A percentile compares a stretch with the other conserved stretches of the same genome.
These are phyloP conservation scores for Stemphylium beticola DNA, from an alignment of 2,329 filamentous ascomycete species.

Conservation along the genomic window DNA sequence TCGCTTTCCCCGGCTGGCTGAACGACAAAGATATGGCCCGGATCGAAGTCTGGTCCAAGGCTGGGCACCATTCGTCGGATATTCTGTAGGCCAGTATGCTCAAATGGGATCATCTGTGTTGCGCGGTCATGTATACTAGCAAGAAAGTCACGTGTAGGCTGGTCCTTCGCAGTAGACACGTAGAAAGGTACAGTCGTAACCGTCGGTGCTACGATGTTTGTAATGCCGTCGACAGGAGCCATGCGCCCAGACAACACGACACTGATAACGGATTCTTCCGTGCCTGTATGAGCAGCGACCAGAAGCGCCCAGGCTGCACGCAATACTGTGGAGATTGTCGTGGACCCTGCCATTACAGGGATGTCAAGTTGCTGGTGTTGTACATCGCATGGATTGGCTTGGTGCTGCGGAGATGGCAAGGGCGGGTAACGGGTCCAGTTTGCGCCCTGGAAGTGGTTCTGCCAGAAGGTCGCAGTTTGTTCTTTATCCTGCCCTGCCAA, in stretches of 20 bases:
- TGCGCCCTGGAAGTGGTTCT: too few species aligned
- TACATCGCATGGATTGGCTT: too few species aligned
- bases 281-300: too few species aligned
- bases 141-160: constrained; percentile 34
- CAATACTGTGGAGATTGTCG: not conserved
- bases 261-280: too few species aligned
- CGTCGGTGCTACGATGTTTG: constrained; percentile 44
- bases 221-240: constrained; percentile 28
- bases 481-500: too few species aligned
- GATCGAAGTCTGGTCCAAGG: constrained; percentile 50
- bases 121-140: constrained; percentile 20
- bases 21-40: constrained; percentile 51
- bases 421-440: too few species aligned
- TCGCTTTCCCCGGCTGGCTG: too few species aligned
- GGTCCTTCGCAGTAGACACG: too few species aligned
- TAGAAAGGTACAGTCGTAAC: constrained; percentile 50
- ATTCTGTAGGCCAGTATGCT: constrained; percentile 51
- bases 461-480: too few species aligned
- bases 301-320: constrained; percentile 3
- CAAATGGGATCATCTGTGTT: constrained; percentile 18
- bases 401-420: too few species aligned
- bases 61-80: constrained; percentile 44
- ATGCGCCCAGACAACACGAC: constrained; percentile 20
- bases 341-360: too few species aligned
- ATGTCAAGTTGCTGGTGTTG: too few species aligned